Evolutionary conservation across 192 early-diverging fungal species (phyloP).

Genomic region (Gamsiella multidivaricata): DNA sequence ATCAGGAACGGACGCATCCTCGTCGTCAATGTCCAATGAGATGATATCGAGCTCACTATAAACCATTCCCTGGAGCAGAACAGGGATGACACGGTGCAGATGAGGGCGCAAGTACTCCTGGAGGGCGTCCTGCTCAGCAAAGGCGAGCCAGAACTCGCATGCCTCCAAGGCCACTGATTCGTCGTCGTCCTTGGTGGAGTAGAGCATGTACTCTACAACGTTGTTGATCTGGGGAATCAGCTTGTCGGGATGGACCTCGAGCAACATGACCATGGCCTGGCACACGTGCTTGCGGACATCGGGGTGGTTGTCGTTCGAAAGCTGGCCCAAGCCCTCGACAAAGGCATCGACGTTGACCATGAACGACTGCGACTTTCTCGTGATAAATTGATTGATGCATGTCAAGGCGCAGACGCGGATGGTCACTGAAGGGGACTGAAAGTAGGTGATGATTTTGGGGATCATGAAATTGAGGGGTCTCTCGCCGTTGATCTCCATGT

Average conservation of each 20-base stretch:
- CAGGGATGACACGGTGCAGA: constrained; percentile 85
- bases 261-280: constrained; percentile 90
- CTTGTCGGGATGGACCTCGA: constrained; percentile 87
- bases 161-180: constrained; percentile 95
- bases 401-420: constrained; percentile 86
- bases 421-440: constrained; percentile 78
- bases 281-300: constrained; percentile 94
- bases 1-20: constrained; percentile 91
- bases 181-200: constrained; percentile 89
- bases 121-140: constrained; percentile 92
- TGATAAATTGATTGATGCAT: constrained; percentile 89
- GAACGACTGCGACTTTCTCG: constrained; percentile 77
- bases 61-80: constrained; percentile 94
- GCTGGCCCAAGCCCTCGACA: constrained; percentile 82
- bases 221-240: constrained; percentile 88
- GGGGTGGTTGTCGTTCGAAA: constrained; percentile 83
- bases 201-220: constrained; percentile 96
- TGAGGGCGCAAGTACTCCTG: constrained; percentile 76
- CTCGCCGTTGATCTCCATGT: constrained; percentile 77
- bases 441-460: constrained; percentile 88
- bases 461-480: constrained; percentile 87
- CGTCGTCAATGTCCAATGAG: constrained; percentile 80
- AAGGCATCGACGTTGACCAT: constrained; percentile 76
- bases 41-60: constrained; percentile 94
- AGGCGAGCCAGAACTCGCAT: constrained; percentile 98